Evolutionary conservation across 23 red algal species (phyloP), one percentile per base, ranked within the genome.

Genomic region (Gracilaria domingensis): DNA sequence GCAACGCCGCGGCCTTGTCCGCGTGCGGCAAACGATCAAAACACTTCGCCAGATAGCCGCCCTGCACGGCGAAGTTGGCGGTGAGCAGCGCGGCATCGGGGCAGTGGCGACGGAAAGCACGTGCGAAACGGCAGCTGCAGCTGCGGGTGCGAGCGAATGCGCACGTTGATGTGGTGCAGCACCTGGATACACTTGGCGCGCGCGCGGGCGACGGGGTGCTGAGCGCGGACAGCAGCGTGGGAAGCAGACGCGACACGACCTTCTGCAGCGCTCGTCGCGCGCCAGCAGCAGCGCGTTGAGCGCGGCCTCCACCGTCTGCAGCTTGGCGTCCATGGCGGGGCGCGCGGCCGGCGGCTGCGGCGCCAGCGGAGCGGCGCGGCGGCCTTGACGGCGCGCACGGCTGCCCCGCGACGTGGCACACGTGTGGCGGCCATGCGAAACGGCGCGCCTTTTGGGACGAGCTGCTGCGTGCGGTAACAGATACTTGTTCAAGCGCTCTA

Each of bases 101-200:
- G 1, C 64, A 17, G 83, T 64, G 13, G 92, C 83, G 47, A 82
- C 83, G 8, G 16, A 1, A 20, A 94, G 51, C 18, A 88, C 59
- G 26, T 23, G 50, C 0, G 20, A 28, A 88, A 88, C 33, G 92
- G 92, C 21, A 94, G 81, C 0, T 29, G 17, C 55, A 94, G 57
- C 26, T 39, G 12, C 18, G 82, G 74, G 59, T 81, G 40, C 2
- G 92, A 71, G 34, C 82, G 82, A 4, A 88, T 58, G 60, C 92
- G 92, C 25, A 94, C 77, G 49, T 94, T 94, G 38, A 94, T 81
- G 65, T 94, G 92, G 33, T 86, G 82, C 28, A 94, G 92, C n/a
- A 83, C 45, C 8, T 87, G 61, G 34, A 94, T 81, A 65, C 82
- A 74, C 25, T 87, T 88, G 51, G 71, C 83, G 29, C 84, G 82